These are phyloP conservation scores for Solanum pinnatisectum DNA, from an alignment of 257 asterid genomes.

Conservation along the genomic window DNA sequence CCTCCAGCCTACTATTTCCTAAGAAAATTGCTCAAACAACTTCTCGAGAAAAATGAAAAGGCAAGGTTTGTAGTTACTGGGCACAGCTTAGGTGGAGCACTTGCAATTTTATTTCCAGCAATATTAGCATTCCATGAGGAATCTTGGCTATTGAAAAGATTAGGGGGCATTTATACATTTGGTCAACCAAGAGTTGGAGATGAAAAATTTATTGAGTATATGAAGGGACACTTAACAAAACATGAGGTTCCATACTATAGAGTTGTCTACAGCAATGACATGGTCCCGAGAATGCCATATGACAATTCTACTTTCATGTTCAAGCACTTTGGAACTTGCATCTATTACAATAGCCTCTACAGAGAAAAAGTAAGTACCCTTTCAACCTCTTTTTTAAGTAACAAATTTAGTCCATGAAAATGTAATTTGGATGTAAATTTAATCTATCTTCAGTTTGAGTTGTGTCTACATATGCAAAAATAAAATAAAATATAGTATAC, in stretches of 20 bases:
- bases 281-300: conserved; percentile 48
- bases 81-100: conserved; percentile 74
- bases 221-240: conserved; percentile 17
- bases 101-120: conserved; percentile 43
- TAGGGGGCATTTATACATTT: conserved; percentile 41
- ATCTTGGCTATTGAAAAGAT: conserved; percentile 22
- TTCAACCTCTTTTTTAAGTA: not conserved
- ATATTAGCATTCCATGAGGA: conserved; percentile 36
- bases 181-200: conserved; percentile 79
- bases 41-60: not conserved
- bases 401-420: not conserved
- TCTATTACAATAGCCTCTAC: conserved; percentile 36
- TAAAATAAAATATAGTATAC: no score
- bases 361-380: conserved; percentile 26
- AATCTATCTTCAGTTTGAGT: not conserved
- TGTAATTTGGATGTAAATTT: not conserved
- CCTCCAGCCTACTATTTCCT: conserved; percentile 28
- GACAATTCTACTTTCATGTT: conserved; percentile 29
- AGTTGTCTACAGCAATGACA: conserved; percentile 46
- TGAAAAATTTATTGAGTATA: conserved; percentile 24
- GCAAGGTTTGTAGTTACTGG: conserved; percentile 42
- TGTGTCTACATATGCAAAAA: not conserved
- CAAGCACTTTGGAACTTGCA: conserved; percentile 57
- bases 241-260: conserved; percentile 32
- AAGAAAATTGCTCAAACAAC: conserved; percentile 13